phyloP scores from a whole-genome alignment of 805 yeast species.

The Ogataea pignaliae region DNA sequence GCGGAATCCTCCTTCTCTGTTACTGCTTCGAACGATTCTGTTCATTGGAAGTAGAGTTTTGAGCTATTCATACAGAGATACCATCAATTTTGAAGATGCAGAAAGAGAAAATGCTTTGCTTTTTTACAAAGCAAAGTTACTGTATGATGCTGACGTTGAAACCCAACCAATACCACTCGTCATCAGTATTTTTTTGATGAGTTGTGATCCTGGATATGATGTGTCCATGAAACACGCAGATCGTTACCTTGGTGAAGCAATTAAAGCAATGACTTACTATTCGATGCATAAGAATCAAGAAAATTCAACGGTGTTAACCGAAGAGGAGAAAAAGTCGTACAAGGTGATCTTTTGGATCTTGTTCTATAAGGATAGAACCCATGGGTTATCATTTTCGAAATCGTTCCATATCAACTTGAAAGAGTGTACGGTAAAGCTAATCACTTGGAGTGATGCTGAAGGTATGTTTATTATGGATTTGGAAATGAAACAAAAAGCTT shows the following conservation, averaged over 20 bases:
- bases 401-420: slow-evolving; percentile 50
- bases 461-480: background rate
- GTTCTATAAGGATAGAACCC: slow-evolving; percentile 58
- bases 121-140: slow-evolving; percentile 3
- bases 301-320: background rate
- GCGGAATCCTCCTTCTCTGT: slow-evolving; percentile 2
- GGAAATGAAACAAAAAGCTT: background rate
- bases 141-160: slow-evolving; percentile 5
- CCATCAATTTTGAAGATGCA: slow-evolving; percentile 19
- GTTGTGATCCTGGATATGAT: slow-evolving; percentile 43
- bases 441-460: background rate
- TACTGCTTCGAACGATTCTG: slow-evolving; percentile 3
- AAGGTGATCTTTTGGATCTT: slow-evolving; percentile 71
- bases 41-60: slow-evolving; percentile 2
- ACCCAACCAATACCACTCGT: slow-evolving; percentile 5
- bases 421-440: background rate
- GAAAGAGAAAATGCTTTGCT: background rate
- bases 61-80: background rate
- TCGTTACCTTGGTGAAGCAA: slow-evolving; percentile 44
- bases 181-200: slow-evolving; percentile 1
- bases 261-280: slow-evolving; percentile 62
- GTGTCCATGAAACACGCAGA: slow-evolving; percentile 20
- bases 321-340: slow-evolving; percentile 37
- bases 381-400: slow-evolving; percentile 58
- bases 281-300: slow-evolving; percentile 48